A percentile compares a stretch with the other conserved stretches of the same genome.
Evolutionary conservation across 345 rosid species (phyloP).

Genomic region (Sonneratia caseolaris): DNA sequence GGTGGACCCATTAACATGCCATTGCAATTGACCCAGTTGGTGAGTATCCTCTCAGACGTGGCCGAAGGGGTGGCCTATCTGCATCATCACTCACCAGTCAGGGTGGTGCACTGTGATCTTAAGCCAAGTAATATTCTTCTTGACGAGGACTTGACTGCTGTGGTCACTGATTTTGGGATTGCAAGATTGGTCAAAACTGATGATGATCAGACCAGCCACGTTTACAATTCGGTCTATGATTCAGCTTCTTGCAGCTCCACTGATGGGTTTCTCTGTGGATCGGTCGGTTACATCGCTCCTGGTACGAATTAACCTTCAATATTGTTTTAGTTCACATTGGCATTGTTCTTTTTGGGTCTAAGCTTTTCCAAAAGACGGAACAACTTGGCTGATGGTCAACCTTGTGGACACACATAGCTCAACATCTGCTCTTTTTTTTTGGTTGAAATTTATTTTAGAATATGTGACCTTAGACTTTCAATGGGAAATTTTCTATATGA

Average conservation of each 20-base stretch:
- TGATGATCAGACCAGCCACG: conserved; percentile 22
- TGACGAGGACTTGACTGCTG: conserved; percentile 76
- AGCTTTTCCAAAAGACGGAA: background rate
- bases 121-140: conserved; percentile 94
- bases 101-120: conserved; percentile 90
- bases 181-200: conserved; percentile 45
- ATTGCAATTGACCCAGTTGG: conserved; percentile 60
- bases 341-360: background rate
- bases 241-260: conserved; percentile 54
- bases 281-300: conserved; percentile 89
- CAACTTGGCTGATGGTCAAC: background rate
- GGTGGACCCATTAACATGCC: background rate
- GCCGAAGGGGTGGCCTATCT: conserved; percentile 81
- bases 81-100: conserved; percentile 74
- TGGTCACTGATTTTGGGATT: conserved; percentile 88
- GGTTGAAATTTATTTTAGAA: no score
- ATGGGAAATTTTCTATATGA: background rate
- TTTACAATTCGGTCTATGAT: conserved; percentile 19
- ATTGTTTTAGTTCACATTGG: background rate
- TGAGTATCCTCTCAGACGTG: conserved; percentile 65
- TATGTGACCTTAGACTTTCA: no score
- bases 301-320: conserved; percentile 28
- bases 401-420: background rate
- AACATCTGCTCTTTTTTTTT: no score
- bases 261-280: conserved; percentile 72